These are phyloP conservation scores for Phytophthora kernoviae DNA, from an alignment of 352 stramenopile species.

Conservation along the genomic window DNA sequence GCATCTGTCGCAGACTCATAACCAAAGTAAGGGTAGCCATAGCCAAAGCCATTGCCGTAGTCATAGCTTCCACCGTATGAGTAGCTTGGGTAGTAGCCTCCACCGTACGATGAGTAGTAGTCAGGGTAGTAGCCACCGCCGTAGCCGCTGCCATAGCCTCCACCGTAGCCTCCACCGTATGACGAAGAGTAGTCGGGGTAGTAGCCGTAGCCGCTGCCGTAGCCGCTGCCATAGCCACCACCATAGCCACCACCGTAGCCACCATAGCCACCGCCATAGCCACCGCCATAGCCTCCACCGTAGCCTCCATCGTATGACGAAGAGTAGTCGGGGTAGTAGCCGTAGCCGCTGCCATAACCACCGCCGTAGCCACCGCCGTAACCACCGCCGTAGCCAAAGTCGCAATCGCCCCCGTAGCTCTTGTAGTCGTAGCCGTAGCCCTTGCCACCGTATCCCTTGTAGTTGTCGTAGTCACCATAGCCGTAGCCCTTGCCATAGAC, in stretches of 20 bases:
- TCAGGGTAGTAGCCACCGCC: background rate
- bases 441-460: background rate
- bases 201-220: no score
- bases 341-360: no score
- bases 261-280: background rate
- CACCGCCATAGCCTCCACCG: background rate
- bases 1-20: background rate
- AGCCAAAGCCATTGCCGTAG: slow-evolving; percentile 1
- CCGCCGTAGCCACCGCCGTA: background rate
- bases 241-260: no score
- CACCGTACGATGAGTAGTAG: slow-evolving; percentile 1
- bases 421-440: background rate
- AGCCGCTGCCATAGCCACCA: background rate
- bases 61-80: no score
- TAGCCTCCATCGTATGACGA: background rate
- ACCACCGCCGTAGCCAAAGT: no score
- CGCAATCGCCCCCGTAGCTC: no score
- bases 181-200: background rate
- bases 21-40: background rate
- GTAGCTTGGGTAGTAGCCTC: no score
- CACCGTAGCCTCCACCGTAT: background rate
- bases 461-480: background rate
- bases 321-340: background rate
- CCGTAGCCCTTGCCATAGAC: slow-evolving; percentile 2
- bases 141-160: background rate